Evolutionary conservation across 2,329 filamentous ascomycete genomes (phyloP).

Genomic region (Claviceps sp.): DNA sequence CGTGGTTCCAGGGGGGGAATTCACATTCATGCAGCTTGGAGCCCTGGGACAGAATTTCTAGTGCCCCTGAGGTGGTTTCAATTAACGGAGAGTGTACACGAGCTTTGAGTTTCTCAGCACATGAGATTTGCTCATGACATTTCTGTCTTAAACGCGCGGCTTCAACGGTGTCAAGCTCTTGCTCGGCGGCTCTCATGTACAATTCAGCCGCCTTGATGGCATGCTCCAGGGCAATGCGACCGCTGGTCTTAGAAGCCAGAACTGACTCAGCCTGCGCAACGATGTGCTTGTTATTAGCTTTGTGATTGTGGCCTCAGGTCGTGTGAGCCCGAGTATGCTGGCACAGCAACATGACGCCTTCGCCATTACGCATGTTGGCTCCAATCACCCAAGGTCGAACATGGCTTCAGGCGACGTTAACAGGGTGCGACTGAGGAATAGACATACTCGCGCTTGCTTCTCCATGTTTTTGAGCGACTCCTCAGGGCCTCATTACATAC

Average conservation of each 20-base stretch:
- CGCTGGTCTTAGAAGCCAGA: constrained; percentile 20
- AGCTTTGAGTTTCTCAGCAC: constrained; percentile 64
- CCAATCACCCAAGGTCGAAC: not conserved
- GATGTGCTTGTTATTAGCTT: not conserved
- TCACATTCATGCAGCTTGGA: constrained; percentile 71
- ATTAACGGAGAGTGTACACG: constrained; percentile 5
- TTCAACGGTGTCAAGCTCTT: constrained; percentile 47
- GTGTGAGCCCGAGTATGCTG: not conserved
- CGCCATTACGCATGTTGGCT: not conserved
- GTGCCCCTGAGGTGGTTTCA: not conserved
- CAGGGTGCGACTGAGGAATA: not conserved
- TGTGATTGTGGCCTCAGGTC: not conserved
- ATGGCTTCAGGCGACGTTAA: not conserved
- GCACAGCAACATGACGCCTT: not conserved
- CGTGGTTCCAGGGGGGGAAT: constrained; percentile 72
- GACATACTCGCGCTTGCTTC: not conserved
- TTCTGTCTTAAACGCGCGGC: constrained; percentile 53
- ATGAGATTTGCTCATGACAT: constrained; percentile 54
- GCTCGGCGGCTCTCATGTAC: constrained; percentile 62
- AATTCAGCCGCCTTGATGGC: constrained; percentile 67
- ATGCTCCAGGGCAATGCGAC: constrained; percentile 52
- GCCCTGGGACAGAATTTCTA: constrained; percentile 52
- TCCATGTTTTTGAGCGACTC: not conserved
- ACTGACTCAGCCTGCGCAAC: constrained; percentile 23
- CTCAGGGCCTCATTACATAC: not conserved